Base-by-base conservation (phyloP, 2,329 filamentous ascomycete species). In the Colletotrichum endophyticum region DNA sequence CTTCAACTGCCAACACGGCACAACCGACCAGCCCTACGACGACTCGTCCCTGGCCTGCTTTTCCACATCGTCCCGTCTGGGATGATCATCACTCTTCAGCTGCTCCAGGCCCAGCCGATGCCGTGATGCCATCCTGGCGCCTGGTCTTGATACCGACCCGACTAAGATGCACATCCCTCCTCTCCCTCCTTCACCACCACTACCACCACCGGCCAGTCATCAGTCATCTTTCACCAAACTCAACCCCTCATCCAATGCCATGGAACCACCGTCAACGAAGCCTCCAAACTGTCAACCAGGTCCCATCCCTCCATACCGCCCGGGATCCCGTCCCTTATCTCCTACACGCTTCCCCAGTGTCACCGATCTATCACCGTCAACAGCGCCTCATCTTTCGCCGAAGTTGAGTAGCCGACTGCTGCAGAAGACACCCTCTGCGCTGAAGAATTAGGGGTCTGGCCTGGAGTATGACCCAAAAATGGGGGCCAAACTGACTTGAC, bases 251-350 rank as follows among this genome's bases (percentile, higher is more conserved):
- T 56, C 49, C 59, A 66, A 70, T 34, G 71, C 70, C 27, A 70
- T 53, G 32, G 59, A 53, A 56, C 34, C 49, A 61, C 70, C 64
- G 39, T 64, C 56, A 27, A 73, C 57, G 44, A 53, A 68, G 36
- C n/a, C 59, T 69, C 28, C 64, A 59, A 64, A 64, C 59, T 53
- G 32, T 61, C 70, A 49, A 16, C 64, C 39, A 25, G 22, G 22
- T 66, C 34, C 22, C 34, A 74, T 61, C 49, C 66, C 64, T 74
- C 49, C 66, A 32, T 27, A 16, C 44, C 12, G 22, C 16, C 70
- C 36, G 49, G 74, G 74, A 76, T 76, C 39, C 28, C 28, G 63
- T 25, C 70, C 57, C 63, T 64, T 73, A 15, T 22, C n/a, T 69
- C 28, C 28, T 56, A 49, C 64, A 56, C 30, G n/a, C 44, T 53